Base-by-base conservation (phyloP, 805 yeast genomes). In the Wickerhamiella lipophila region DNA sequence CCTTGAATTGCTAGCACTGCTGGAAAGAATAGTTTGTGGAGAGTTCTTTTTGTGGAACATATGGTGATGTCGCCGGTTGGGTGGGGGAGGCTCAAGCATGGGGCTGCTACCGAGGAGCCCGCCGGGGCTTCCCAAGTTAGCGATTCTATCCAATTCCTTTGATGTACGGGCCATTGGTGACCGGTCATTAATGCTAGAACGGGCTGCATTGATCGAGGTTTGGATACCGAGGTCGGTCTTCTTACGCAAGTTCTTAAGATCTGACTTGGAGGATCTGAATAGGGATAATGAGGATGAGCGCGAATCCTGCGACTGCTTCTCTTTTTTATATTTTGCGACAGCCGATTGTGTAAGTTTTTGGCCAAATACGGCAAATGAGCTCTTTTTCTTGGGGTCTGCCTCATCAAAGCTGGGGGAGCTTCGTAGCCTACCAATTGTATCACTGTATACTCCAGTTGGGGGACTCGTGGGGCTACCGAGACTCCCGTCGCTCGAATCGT, bases 1-100 rank as follows among this genome's bases (percentile, higher is more conserved):
- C 38, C 60, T 64, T 3, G 73, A 69, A 51, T 69, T 69, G 21
- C 73, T 68, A 0, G 70, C 65, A 21, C 68, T 63, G 9, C 70
- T 65, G 22, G 72, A 68, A n/a, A 69, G 60, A 13, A 64, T 62
- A 8, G 60, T 59, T 1, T 65, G 64, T 1, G 67, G 62, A 25
- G 68, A 67, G 43, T 60, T 59, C 16, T 67, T 67, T 48, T 67
- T 68, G 27, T 67, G 54, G 29, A 68, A 60, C 26, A 62, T 55
- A 11, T 68, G 56, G 9, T 68, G 56, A 38, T 68, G 71, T 41
- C 66, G 68, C 41, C 61, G 60, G 32, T 58, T 42, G 21, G 42
- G 35, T 23, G 51, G 40, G 3, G 53, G 40, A 26, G 50, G 50
- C 3, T 49, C 57, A 13, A 42, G 45, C 21, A 48, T 22, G 30